phyloP scores from a whole-genome alignment of 306 rosid species.

The Quercus engelmannii region DNA sequence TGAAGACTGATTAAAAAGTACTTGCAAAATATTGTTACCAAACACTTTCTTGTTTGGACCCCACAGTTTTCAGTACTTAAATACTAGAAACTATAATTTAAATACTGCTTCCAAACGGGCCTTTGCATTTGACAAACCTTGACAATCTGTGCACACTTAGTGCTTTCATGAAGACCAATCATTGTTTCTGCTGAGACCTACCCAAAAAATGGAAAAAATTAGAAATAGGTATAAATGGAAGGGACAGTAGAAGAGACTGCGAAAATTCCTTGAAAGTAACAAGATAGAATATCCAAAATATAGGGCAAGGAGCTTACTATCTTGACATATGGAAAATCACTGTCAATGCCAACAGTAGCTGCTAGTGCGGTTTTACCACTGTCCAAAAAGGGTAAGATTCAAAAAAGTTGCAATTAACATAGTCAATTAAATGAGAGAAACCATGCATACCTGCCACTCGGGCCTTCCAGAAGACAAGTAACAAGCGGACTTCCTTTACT shows the following conservation, averaged over 20 bases:
- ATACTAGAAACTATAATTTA: no score
- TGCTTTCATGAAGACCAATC: constrained; percentile 96
- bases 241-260: background rate
- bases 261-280: constrained; percentile 16
- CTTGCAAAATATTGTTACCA: no score
- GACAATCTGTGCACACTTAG: constrained; percentile 85
- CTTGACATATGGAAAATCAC: constrained; percentile 97
- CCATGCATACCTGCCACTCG: constrained; percentile 75
- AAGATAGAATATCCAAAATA: background rate
- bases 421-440: constrained; percentile 12
- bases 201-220: constrained; percentile 14
- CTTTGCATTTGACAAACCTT: constrained; percentile 59
- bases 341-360: constrained; percentile 94
- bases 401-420: constrained; percentile 26
- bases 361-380: constrained; percentile 96
- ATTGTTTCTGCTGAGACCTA: constrained; percentile 91
- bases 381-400: constrained; percentile 37
- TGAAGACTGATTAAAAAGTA: no score
- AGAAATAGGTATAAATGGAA: constrained; percentile 15
- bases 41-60: no score
- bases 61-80: no score
- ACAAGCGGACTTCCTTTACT: constrained; percentile 94
- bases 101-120: no score
- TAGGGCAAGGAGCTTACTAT: constrained; percentile 59
- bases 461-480: constrained; percentile 94